phyloP scores from a whole-genome alignment of 2,329 filamentous ascomycete genomes.

The Phaeoacremonium minimum region DNA sequence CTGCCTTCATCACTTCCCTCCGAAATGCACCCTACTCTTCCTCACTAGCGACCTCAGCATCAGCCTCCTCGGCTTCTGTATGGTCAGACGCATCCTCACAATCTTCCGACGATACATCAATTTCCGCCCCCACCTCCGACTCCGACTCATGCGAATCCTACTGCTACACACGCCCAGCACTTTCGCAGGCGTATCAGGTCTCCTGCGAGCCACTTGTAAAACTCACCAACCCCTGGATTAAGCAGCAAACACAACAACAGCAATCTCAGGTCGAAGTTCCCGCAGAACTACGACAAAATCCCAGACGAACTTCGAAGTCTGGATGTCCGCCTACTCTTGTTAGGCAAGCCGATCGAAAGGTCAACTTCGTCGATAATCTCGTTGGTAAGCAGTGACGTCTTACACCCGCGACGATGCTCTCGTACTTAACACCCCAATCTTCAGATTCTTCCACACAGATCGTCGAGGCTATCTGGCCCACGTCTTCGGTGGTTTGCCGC shows the following conservation, averaged over 20 bases:
- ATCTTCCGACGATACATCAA: conserved; percentile 63
- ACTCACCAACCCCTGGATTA: conserved; percentile 24
- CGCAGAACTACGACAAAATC: conserved; percentile 60
- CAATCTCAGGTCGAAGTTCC: conserved; percentile 42
- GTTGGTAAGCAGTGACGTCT: conserved; percentile 71
- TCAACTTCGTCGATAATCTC: conserved; percentile 92
- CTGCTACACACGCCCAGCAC: conserved; percentile 23
- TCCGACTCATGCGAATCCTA: conserved; percentile 42
- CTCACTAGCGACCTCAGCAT: conserved; percentile 69
- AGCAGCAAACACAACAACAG: conserved; percentile 16
- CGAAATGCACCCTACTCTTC: conserved; percentile 61
- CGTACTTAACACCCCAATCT: conserved; percentile 25
- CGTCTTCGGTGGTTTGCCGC: conserved; percentile 75
- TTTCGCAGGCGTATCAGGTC: conserved; percentile 22
- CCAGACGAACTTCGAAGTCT: conserved; percentile 52
- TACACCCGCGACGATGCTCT: conserved; percentile 9
- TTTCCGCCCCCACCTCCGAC: conserved; percentile 56
- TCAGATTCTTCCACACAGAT: conserved; percentile 96
- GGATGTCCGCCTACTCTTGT: conserved; percentile 71
- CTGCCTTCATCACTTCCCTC: conserved; percentile 43
- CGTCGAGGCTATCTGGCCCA: conserved; percentile 94
- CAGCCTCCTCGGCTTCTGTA: conserved; percentile 71
- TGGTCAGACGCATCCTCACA: conserved; percentile 73
- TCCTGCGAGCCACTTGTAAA: conserved; percentile 21
- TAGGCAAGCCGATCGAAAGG: conserved; percentile 86